These are phyloP conservation scores for Sungouiozyma ichnusensis DNA, from an alignment of 805 yeast genomes.

Conservation along the genomic window DNA sequence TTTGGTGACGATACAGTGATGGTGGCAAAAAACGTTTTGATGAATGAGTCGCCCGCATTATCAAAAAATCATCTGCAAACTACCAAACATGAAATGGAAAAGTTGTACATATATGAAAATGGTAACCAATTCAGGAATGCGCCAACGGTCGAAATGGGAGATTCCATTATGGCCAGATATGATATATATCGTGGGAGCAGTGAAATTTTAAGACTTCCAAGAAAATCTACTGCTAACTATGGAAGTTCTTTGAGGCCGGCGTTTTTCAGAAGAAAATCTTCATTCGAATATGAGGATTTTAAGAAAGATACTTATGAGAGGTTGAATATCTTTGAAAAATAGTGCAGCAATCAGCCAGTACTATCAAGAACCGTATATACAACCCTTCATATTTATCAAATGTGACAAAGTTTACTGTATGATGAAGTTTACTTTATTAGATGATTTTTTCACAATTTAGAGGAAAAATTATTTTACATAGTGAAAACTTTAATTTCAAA, in stretches of 20 bases:
- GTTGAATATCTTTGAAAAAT: conserved; percentile 18
- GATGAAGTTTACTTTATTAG: too few species aligned
- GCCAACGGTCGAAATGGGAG: conserved; percentile 10
- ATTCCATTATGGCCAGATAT: conserved; percentile 2
- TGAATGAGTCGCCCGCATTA: background rate
- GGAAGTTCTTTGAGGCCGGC: background rate
- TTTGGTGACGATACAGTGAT: background rate
- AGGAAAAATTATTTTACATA: too few species aligned
- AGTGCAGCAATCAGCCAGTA: too few species aligned
- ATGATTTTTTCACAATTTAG: too few species aligned
- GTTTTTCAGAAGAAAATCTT: conserved; percentile 16
- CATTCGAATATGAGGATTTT: conserved; percentile 25
- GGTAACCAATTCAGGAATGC: background rate
- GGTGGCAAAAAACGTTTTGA: background rate
- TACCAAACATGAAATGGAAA: conserved; percentile 10
- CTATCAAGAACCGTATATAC: too few species aligned
- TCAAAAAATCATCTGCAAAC: conserved; percentile 6
- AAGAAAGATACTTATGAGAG: conserved; percentile 25
- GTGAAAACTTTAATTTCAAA: too few species aligned
- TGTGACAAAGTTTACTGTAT: too few species aligned
- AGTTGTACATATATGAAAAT: conserved; percentile 3
- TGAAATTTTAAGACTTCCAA: background rate
- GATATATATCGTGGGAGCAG: background rate
- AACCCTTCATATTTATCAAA: too few species aligned
- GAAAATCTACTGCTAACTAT: background rate